phyloP scores from a whole-genome alignment of 768 basidiomycete genomes.

The Russula earlei region DNA sequence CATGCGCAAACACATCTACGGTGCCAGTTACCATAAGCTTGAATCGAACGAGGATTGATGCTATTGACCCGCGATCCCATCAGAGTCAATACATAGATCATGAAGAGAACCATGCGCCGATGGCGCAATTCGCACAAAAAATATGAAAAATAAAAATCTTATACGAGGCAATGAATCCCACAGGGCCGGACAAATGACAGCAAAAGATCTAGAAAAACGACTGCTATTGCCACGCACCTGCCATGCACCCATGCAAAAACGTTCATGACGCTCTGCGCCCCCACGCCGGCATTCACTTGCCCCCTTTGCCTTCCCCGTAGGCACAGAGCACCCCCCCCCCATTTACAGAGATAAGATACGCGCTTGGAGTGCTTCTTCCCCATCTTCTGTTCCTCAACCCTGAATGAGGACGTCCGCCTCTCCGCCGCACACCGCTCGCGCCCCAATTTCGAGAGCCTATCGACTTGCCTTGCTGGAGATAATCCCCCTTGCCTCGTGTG shows the following conservation, averaged over 20 bases:
- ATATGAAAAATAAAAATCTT: neutral
- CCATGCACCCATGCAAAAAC: no score
- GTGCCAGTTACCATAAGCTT: no score
- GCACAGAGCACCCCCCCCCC: neutral
- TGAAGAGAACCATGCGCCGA: no score
- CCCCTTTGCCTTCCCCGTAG: conserved; percentile 7
- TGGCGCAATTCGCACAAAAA: no score
- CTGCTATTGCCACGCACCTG: neutral
- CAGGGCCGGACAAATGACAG: neutral
- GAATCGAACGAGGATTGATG: no score
- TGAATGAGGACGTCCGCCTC: neutral
- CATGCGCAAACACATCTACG: no score
- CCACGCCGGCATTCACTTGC: neutral
- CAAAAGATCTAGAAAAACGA: neutral
- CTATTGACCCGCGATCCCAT: no score
- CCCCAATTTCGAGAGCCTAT: neutral
- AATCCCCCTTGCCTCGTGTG: neutral
- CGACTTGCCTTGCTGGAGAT: neutral
- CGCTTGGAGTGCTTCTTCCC: neutral
- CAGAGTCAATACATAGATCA: no score
- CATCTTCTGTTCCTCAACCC: neutral
- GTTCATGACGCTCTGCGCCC: conserved; percentile 8
- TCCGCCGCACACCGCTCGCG: neutral
- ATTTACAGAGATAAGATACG: conserved; percentile 11
- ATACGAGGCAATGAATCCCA: no score